phyloP scores from a whole-genome alignment of 225 moss, liverwort and hornwort genomes.

The Antitrichia curtipendula region DNA sequence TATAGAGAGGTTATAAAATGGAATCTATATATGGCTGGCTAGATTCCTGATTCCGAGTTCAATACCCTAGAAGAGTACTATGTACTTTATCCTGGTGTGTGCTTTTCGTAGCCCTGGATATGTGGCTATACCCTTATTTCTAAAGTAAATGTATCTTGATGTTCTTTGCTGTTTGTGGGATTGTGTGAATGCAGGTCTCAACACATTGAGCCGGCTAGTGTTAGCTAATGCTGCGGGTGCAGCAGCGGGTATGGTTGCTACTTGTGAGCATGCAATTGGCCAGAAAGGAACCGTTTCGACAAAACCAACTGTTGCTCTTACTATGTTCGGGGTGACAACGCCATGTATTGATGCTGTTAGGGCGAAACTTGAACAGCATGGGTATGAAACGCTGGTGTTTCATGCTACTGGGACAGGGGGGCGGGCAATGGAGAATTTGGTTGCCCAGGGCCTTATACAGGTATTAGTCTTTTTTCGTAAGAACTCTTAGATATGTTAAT shows the following conservation, averaged over 20 bases:
- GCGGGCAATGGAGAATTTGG: constrained; percentile 83
- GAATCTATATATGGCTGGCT: not conserved
- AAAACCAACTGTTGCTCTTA: constrained; percentile 79
- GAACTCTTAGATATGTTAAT: not conserved
- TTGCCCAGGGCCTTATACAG: constrained; percentile 75
- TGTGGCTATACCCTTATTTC: not conserved
- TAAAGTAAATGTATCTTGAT: not conserved
- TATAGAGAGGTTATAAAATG: not conserved
- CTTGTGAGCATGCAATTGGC: constrained; percentile 35
- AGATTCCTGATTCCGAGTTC: not conserved
- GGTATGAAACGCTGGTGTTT: constrained; percentile 86
- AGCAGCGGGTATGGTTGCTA: constrained; percentile 80
- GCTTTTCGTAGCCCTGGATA: not conserved
- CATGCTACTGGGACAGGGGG: constrained; percentile 94
- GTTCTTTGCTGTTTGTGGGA: not conserved
- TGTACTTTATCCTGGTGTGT: not conserved
- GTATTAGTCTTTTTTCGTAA: constrained; percentile 13
- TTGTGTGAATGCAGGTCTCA: constrained; percentile 52
- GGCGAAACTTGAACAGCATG: constrained; percentile 50
- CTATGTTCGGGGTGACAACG: constrained; percentile 98
- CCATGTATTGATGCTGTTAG: constrained; percentile 81
- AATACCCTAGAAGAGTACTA: not conserved
- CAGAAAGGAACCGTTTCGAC: constrained; percentile 36
- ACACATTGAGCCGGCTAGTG: constrained; percentile 58
- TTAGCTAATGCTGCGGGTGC: constrained; percentile 79